Evolutionary conservation across 176 grass and related monocot species (phyloP).

Genomic region (Cenchrus americanus): DNA sequence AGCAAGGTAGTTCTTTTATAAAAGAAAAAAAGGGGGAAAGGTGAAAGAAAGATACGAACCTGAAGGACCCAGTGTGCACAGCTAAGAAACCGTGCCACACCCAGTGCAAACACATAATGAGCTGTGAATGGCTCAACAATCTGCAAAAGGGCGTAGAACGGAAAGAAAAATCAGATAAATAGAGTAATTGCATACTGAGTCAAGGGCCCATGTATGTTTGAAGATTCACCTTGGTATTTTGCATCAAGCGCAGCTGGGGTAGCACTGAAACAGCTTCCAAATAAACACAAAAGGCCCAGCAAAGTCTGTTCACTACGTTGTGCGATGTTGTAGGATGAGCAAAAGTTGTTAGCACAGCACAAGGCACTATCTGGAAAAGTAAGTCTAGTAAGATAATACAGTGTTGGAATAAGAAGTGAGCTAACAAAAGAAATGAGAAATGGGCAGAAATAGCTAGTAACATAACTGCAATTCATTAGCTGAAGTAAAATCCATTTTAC

Average conservation of each 20-base stretch:
- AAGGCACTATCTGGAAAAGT: constrained; percentile 71
- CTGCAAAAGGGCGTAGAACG: constrained; percentile 40
- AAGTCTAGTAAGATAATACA: constrained; percentile 15
- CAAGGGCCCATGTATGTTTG: constrained; percentile 24
- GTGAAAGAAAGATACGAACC: constrained; percentile 51
- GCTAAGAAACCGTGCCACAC: constrained; percentile 95
- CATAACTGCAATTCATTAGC: neutral
- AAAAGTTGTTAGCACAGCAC: constrained; percentile 64
- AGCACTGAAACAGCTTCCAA: constrained; percentile 98
- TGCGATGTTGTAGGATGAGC: constrained; percentile 92
- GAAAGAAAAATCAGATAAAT: constrained; percentile 26
- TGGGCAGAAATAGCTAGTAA: constrained; percentile 15
- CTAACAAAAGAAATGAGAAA: constrained; percentile 8
- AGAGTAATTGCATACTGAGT: constrained; percentile 16
- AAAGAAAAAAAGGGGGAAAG: neutral
- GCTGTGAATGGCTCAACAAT: constrained; percentile 98
- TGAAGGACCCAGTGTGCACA: constrained; percentile 99
- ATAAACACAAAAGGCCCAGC: constrained; percentile 98
- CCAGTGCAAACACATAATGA: constrained; percentile 97
- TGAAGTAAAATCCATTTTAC: constrained; percentile 17
- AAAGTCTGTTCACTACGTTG: constrained; percentile 85
- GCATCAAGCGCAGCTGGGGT: constrained; percentile 92
- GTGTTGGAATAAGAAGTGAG: neutral
- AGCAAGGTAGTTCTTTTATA: neutral
- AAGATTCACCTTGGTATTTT: constrained; percentile 89